Evolutionary conservation across 106 monocot genomes (phyloP).

Genomic region (Xerophyta viscosa): DNA sequence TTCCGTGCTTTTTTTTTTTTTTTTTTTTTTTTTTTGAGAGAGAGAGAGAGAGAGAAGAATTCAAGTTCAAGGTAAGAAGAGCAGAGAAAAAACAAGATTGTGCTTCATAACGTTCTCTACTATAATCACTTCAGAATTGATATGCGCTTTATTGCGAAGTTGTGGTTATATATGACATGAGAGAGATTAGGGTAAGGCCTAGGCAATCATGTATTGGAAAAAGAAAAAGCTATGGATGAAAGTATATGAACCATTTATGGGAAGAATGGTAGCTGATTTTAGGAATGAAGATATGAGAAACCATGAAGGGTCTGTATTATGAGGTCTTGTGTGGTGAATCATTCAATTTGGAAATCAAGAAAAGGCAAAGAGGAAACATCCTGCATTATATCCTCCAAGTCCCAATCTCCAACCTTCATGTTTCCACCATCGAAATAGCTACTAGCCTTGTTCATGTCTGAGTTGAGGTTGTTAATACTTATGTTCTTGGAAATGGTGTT

Average conservation of each 20-base stretch:
- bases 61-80: slow-evolving; percentile 1
- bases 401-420: slow-evolving; percentile 54
- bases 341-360: no score
- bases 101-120: no score
- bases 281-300: neutral
- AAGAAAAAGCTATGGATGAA: neutral
- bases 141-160: neutral
- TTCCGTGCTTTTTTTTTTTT: no score
- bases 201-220: no score
- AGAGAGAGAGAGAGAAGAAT: no score
- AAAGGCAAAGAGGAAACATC: slow-evolving; percentile 72
- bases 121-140: neutral
- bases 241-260: neutral
- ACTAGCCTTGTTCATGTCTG: slow-evolving; percentile 6
- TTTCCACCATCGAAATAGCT: slow-evolving; percentile 28
- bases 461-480: neutral
- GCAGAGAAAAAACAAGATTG: neutral
- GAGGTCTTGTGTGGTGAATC: slow-evolving; percentile 84
- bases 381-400: slow-evolving; percentile 59
- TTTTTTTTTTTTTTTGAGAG: no score
- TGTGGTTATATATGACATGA: neutral
- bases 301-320: slow-evolving; percentile 18
- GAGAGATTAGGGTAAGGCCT: neutral
- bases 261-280: no score
- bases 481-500: slow-evolving; percentile 4